These are phyloP conservation scores for Apiospora pterosperma DNA, from an alignment of 2,329 filamentous ascomycete species.

Conservation along the genomic window DNA sequence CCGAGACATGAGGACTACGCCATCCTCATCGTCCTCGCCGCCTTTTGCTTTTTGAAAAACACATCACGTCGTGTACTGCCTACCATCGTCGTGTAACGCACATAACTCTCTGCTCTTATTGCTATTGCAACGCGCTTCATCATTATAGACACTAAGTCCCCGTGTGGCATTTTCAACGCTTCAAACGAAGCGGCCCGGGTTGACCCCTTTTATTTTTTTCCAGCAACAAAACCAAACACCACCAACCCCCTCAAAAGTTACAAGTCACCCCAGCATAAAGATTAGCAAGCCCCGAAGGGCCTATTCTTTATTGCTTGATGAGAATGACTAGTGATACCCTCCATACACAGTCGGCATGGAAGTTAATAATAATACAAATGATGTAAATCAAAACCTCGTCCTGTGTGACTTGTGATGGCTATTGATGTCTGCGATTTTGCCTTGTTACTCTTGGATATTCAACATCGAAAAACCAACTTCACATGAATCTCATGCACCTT, in stretches of 20 bases:
- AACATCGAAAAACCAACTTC: no score
- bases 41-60: neutral
- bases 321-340: neutral
- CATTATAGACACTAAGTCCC: neutral
- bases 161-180: conserved; percentile 1
- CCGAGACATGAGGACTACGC: neutral
- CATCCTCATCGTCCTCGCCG: neutral
- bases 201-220: neutral
- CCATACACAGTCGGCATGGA: neutral
- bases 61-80: neutral
- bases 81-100: neutral
- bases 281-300: neutral
- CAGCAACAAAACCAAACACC: neutral
- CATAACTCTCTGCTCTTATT: neutral
- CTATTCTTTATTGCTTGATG: neutral
- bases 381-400: neutral
- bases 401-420: neutral
- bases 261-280: neutral
- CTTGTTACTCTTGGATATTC: no score
- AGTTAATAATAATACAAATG: neutral
- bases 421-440: no score
- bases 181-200: conserved; percentile 1
- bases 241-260: neutral
- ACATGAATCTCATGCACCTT: no score
- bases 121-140: neutral